phyloP scores from a whole-genome alignment of 176 grass and related monocot genomes.

The Alopecurus myosuroides region DNA sequence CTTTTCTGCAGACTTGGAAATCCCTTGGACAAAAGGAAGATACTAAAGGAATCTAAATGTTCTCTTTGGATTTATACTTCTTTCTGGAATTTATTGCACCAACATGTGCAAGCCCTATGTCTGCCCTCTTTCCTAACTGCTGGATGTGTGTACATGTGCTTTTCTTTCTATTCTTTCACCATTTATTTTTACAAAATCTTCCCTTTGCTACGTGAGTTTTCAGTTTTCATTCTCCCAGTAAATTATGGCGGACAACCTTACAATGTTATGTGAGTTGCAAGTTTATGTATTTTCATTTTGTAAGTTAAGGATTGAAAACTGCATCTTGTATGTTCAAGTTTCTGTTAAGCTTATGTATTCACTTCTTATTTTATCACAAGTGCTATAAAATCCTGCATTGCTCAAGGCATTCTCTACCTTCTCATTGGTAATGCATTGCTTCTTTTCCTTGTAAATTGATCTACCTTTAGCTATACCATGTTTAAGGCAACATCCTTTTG shows the following conservation, averaged over 20 bases:
- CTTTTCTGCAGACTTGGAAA: constrained; percentile 33
- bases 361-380: constrained; percentile 22
- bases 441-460: constrained; percentile 30
- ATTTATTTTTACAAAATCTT: neutral
- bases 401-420: constrained; percentile 12
- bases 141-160: neutral
- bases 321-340: neutral
- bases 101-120: neutral
- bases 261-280: neutral
- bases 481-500: constrained; percentile 42
- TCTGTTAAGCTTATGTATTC: constrained; percentile 3
- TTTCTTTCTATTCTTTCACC: constrained; percentile 11
- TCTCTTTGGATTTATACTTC: constrained; percentile 16
- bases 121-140: neutral
- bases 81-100: constrained; percentile 6
- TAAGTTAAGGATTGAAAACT: constrained; percentile 9
- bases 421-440: neutral
- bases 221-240: neutral
- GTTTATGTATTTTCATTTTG: neutral
- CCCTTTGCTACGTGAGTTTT: neutral
- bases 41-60: constrained; percentile 21
- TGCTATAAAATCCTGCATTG: constrained; percentile 17
- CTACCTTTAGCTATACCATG: constrained; percentile 35
- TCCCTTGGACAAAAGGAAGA: constrained; percentile 10
- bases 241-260: neutral